Evolutionary conservation across 2,329 filamentous ascomycete genomes (phyloP), one percentile per base, ranked within the genome.

Genomic region (Chalaropsis ovoidea): DNA sequence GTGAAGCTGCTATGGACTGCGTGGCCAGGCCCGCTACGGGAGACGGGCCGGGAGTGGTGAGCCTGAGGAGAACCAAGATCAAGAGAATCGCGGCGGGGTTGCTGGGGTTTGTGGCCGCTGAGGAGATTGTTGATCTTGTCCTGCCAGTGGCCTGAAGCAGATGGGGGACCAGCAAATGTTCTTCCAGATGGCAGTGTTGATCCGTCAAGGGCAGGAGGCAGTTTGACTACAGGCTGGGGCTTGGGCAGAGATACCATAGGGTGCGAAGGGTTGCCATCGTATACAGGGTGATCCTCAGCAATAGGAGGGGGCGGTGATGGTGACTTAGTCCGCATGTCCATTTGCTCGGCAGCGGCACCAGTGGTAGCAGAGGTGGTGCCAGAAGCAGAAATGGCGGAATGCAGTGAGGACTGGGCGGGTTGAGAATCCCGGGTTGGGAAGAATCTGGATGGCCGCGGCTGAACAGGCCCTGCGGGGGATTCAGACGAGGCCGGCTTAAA

Each of bases 121-220:
- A 96, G 81, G 56, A 95, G 80, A 58, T 82, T 86, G 74, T 95
- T 91, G 74, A 96, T 91, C 71, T 86, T 86, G 70, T 88, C 86
- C 74, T 95, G 90, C 91, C 91, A 93, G 24, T 65, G 63, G 22
- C 63, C 62, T 22, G 61, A 45, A 10, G 63, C 49, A 63, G 61
- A 61, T 11, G 39, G 31, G 2, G 49, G 27, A 13, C 47, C 27
- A 3, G 60, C 45, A 17, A 41, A 3, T 17, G 43, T 15, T 56
- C 22, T 62, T 41, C 13, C 43, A 5, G 8, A 15, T 45, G n/a
- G 61, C 56, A 22, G 49, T 39, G 24, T 60, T 10, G 56, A 42
- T 22, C 31, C 43, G 41, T 24, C 62, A 61, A 43, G 72, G 24
- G 78, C 72, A 7, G 89, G 90, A 2, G 90, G 92, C 3, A 97